Percentiles rank a stretch among this genome's conserved stretches.
phyloP scores from a whole-genome alignment of 371 early-diverging fungal genomes.

The Rhizopus sp. region DNA sequence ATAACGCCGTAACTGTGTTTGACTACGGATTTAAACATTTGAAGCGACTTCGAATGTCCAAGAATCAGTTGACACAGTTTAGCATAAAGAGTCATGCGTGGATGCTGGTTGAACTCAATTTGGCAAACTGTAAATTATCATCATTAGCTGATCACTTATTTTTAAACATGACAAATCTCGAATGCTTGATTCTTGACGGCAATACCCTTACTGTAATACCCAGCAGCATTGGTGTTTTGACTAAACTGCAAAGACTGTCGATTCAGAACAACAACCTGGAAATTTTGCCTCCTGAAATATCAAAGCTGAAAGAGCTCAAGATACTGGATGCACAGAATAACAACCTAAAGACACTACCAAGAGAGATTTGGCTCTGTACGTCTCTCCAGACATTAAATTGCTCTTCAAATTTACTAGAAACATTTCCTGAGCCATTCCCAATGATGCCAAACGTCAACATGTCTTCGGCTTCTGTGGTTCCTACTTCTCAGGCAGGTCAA shows the following conservation, averaged over 20 bases:
- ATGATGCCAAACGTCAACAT: background rate
- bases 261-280: constrained; percentile 77
- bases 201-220: constrained; percentile 78
- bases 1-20: constrained; percentile 63
- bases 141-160: constrained; percentile 69
- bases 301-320: constrained; percentile 33
- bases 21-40: constrained; percentile 45
- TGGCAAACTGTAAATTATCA: constrained; percentile 73
- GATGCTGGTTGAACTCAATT: constrained; percentile 54
- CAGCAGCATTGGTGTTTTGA: constrained; percentile 57
- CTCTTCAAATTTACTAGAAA: constrained; percentile 74
- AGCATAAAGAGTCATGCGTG: constrained; percentile 16
- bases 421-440: constrained; percentile 35
- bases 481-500: background rate
- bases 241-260: constrained; percentile 56
- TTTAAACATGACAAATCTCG: constrained; percentile 52
- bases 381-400: constrained; percentile 67
- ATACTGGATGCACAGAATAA: constrained; percentile 51
- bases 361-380: constrained; percentile 83
- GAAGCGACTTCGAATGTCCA: constrained; percentile 45
- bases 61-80: constrained; percentile 63
- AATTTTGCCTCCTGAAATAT: constrained; percentile 37
- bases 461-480: too few species aligned
- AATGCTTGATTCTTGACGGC: constrained; percentile 65
- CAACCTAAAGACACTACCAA: constrained; percentile 72